Conservation (phyloP, 805 yeast genomes). For the Peterozyma toletana region DNA sequence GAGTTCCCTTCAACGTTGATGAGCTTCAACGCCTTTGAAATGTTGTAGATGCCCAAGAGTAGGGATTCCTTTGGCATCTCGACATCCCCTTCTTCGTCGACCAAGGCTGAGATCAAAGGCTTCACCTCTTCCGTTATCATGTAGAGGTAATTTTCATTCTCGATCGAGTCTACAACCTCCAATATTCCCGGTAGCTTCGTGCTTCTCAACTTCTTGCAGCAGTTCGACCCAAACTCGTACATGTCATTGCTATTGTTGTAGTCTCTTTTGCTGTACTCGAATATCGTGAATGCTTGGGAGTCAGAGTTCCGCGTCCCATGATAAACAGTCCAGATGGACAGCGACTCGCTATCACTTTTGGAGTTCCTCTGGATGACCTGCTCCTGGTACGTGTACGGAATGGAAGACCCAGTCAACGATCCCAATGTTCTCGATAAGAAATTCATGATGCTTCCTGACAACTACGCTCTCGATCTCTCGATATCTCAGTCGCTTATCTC, state of each 20-base stretch:
- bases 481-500: too few species aligned
- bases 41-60: slow-evolving; percentile 47
- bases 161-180: slow-evolving; percentile 54
- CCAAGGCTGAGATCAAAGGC: slow-evolving; percentile 39
- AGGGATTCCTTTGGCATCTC: slow-evolving; percentile 24
- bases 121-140: slow-evolving; percentile 61
- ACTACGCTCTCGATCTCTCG: too few species aligned
- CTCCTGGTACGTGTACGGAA: slow-evolving; percentile 52
- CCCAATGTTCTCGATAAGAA: slow-evolving; percentile 59
- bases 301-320: slow-evolving; percentile 51
- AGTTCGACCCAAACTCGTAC: slow-evolving; percentile 33
- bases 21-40: slow-evolving; percentile 47
- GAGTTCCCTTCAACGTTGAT: slow-evolving; percentile 52
- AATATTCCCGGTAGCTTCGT: slow-evolving; percentile 68
- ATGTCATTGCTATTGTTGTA: slow-evolving; percentile 22
- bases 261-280: slow-evolving; percentile 48
- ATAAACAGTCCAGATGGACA: slow-evolving; percentile 55
- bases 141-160: slow-evolving; percentile 47
- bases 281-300: slow-evolving; percentile 48
- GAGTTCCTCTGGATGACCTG: slow-evolving; percentile 1
- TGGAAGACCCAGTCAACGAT: slow-evolving; percentile 45
- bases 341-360: slow-evolving; percentile 20
- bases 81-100: slow-evolving; percentile 13
- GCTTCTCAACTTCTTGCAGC: slow-evolving; percentile 39
- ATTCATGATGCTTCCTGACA: slow-evolving; percentile 55